Evolutionary conservation across 2,329 filamentous ascomycete genomes (phyloP), one percentile per base, ranked within the genome.

Genomic region (Tolypocladium guangdongense): DNA sequence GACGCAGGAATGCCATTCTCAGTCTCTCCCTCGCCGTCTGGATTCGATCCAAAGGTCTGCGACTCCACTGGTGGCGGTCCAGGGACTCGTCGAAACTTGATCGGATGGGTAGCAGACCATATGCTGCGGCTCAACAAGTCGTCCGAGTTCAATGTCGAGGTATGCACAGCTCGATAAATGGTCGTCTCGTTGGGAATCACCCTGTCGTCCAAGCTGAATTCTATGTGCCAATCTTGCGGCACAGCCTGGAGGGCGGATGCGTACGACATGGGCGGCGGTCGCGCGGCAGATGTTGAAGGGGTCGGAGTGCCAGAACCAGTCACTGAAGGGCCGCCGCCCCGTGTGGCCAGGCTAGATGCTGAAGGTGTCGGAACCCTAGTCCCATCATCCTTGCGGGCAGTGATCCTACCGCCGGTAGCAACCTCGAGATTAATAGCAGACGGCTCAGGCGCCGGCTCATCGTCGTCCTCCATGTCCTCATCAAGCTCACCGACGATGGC

Each of bases 161-260:
- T 87, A 64, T 96, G 89, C 10, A 97, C 89, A 35, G 93, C 93
- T 49, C 92, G 86, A 64, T 97, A 99, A 53, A 99, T 92, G 0
- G 93, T 99, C 0, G 89, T 96, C 62, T 97, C 91, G 60, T 91
- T 93, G 0, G 88, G 78, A 55, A 99, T 87, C 1, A 87, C 80
- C 66, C 90, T 90, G 52, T 81, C 87, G 58, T 95, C 87, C 50
- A 97, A 80, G 59, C 83, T 91, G 70, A 99, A 99, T 64, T 97
- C 89, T 56, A 99, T 90, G 63, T 99, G 92, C 93, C 93, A 99
- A 64, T 97, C 91, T 64, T 95, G 87, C 1, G 91, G 89, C 0
- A 82, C 76, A 16, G 88, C 77, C 60, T 91, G 88, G 51, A 95
- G 81, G 4, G 90, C 90, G 51, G 88, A 87, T 27, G 90, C 86